A percentile compares a stretch with the other conserved stretches of the same genome.
Evolutionary conservation across 208 protist genomes (phyloP).

Genomic region (Leptomonas seymouri): DNA sequence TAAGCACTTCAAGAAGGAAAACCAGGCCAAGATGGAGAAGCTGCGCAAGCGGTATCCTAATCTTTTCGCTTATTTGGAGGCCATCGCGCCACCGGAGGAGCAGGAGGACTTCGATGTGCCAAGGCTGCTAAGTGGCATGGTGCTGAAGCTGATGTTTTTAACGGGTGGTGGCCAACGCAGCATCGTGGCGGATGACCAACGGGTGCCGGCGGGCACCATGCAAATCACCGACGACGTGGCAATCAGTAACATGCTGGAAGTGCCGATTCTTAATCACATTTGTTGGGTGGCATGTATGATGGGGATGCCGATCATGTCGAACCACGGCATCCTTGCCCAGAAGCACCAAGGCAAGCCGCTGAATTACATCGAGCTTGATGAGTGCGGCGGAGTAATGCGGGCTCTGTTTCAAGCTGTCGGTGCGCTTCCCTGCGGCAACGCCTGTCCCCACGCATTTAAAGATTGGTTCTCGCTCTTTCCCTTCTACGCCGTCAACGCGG

Average conservation of each 20-base stretch:
- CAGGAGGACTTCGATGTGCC: conserved; percentile 35
- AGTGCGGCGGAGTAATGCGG: conserved; percentile 51
- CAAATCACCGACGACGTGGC: conserved; percentile 51
- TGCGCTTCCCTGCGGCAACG: conserved; percentile 44
- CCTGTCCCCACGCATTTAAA: conserved; percentile 45
- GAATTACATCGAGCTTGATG: conserved; percentile 43
- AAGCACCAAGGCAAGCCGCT: conserved; percentile 35
- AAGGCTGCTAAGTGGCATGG: conserved; percentile 33
- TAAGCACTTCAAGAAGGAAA: conserved; percentile 37
- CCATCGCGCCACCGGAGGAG: conserved; percentile 23
- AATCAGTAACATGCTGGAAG: conserved; percentile 49
- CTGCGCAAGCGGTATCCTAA: conserved; percentile 32
- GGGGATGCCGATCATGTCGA: conserved; percentile 56
- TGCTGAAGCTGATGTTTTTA: conserved; percentile 65
- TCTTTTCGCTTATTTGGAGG: conserved; percentile 37
- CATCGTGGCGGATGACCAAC: conserved; percentile 60
- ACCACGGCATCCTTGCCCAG: conserved; percentile 18
- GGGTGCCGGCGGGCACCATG: conserved; percentile 21
- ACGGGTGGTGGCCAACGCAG: conserved; percentile 59
- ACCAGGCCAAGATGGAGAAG: conserved; percentile 31
- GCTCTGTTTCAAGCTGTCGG: conserved; percentile 64
- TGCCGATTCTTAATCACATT: conserved; percentile 53
- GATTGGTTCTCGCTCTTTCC: conserved; percentile 68
- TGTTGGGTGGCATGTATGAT: conserved; percentile 61
- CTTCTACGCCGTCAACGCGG: conserved; percentile 61